Evolutionary conservation across 2,329 filamentous ascomycete genomes (phyloP), one percentile per base, ranked within the genome.

Genomic region (Cyclaneusma minus): DNA sequence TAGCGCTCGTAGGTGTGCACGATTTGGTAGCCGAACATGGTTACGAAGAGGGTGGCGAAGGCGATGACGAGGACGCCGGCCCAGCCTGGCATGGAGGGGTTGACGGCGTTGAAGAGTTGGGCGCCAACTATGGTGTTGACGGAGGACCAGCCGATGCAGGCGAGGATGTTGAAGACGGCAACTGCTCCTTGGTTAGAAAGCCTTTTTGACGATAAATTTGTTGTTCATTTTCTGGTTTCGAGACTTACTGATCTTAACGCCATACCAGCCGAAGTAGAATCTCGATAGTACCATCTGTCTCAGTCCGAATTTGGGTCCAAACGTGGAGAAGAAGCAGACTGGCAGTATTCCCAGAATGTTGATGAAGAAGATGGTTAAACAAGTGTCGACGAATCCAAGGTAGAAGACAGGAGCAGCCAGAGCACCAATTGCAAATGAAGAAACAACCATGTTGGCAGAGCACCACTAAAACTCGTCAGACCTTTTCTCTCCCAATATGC

Each of bases 81-180:
- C 43, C 60, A 76, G 23, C 78, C 76, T 5, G 77, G 76, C 36
- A 85, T 69, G 25, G 64, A 50, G 23, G 50, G 44, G 44, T 82
- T 84, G 23, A 87, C 72, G 1, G 80, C 74, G 30, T 81, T 62
- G 38, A 89, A 62, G 5, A 87, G 62, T 47, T 87, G 75, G 1
- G 78, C 77, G 11, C 79, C 81, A 10, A 87, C 78, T 35, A 89
- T 84, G 29, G 69, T 66, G 43, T 89, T 87, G 37, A 84, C 72
- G 0, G 73, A 62, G 4, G 73, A 74, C 72, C 81, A 87, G 25
- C 80, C 80, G 4, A 83, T 48, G 42, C 71, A 81, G 16, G 74
- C 70, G 10, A 81, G 52, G 20, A 77, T 54, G 49, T 81, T 80
- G 46, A 84, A 71, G 39, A 75, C 50, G 27, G 76, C 76, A 43